A percentile compares a stretch with the other conserved stretches of the same genome.
phyloP scores from a whole-genome alignment of 179 eudicot species.

The Vitellaria paradoxa region DNA sequence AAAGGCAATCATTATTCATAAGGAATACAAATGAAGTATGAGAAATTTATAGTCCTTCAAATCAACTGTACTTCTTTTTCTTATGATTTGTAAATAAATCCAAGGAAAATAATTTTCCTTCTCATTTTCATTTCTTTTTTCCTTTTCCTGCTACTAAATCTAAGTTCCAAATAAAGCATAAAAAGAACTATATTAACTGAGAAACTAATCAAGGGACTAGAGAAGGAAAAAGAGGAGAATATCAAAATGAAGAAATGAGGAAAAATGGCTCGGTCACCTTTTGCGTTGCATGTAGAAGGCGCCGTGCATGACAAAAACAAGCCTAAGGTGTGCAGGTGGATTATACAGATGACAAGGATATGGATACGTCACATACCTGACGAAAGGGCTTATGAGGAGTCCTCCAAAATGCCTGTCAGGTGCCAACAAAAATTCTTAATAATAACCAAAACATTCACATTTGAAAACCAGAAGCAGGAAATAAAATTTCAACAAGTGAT shows the following conservation, averaged over 20 bases:
- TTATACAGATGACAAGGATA: neutral
- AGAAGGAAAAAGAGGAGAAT: neutral
- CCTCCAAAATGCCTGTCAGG: slow-evolving; percentile 93
- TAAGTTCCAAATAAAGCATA: no score
- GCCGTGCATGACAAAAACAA: neutral
- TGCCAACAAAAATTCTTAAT: slow-evolving; percentile 13
- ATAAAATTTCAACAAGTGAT: neutral
- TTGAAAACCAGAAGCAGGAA: slow-evolving; percentile 4
- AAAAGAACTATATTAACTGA: no score
- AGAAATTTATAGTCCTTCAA: no score
- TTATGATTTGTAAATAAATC: no score
- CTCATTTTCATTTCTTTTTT: no score
- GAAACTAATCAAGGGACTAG: no score
- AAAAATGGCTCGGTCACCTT: neutral
- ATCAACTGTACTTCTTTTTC: no score
- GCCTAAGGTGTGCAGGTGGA: neutral
- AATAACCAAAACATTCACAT: slow-evolving; percentile 2
- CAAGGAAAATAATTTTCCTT: no score
- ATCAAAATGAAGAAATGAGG: neutral
- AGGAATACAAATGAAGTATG: no score
- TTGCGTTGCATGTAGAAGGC: neutral
- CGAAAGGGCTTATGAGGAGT: slow-evolving; percentile 95
- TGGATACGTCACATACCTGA: slow-evolving; percentile 47
- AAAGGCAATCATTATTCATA: neutral
- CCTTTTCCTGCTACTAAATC: no score